Conservation (phyloP, 1,139 yeast genomes). For the Pichia sp. region DNA sequence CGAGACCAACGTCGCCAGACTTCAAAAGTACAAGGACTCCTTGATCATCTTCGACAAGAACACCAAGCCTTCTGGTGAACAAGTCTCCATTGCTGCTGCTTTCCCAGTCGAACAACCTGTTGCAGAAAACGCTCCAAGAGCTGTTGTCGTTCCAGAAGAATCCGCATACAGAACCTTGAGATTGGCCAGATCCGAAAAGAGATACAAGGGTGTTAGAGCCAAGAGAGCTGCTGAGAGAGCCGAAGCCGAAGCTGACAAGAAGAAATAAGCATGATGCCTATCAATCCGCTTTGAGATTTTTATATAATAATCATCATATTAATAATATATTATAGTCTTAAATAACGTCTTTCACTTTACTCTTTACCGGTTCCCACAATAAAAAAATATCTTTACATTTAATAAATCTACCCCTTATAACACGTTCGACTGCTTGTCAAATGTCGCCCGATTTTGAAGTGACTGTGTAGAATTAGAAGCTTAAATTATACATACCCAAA, state of each 20-base stretch:
- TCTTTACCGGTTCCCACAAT: background rate
- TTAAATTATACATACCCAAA: conserved; percentile 1
- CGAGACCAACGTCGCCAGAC: conserved; percentile 92
- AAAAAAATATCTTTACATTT: background rate
- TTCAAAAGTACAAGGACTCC: conserved; percentile 93
- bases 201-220: conserved; percentile 91
- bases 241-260: conserved; percentile 99
- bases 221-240: conserved; percentile 97
- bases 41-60: conserved; percentile 92
- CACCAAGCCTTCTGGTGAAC: conserved; percentile 67
- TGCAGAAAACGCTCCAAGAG: conserved; percentile 78
- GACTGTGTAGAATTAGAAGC: background rate
- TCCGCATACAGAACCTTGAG: conserved; percentile 96
- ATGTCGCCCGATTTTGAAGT: no score
- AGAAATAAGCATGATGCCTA: conserved; percentile 57
- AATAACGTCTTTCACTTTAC: conserved; percentile 2
- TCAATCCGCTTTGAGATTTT: conserved; percentile 7
- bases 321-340: background rate
- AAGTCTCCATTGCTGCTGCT: conserved; percentile 72
- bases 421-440: no score
- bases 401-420: no score
- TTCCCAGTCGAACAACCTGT: conserved; percentile 90
- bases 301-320: conserved; percentile 4
- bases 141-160: conserved; percentile 80
- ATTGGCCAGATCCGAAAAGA: conserved; percentile 91